phyloP scores from a whole-genome alignment of 257 asterid genomes.

The Ocimum tenuiflorum region DNA sequence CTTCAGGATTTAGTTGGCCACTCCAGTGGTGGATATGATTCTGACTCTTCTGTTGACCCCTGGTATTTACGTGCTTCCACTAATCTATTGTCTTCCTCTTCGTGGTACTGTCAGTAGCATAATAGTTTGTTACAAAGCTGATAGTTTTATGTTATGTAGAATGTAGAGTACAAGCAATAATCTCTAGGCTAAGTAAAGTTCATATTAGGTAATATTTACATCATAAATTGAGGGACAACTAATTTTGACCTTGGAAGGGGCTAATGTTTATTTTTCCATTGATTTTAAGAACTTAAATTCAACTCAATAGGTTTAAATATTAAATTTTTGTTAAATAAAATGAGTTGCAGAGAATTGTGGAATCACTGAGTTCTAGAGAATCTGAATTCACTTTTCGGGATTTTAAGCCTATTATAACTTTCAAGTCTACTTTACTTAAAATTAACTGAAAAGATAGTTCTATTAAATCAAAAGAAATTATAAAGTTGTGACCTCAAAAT shows the following conservation, averaged over 20 bases:
- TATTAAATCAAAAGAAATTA: background rate
- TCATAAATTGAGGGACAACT: background rate
- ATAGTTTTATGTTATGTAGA: background rate
- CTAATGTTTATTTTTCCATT: background rate
- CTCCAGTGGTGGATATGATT: slow-evolving; percentile 34
- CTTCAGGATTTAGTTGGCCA: slow-evolving; percentile 50
- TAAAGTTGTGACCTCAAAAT: background rate
- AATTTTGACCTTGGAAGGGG: background rate
- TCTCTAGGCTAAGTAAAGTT: background rate
- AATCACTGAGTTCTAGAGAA: background rate
- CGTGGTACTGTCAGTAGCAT: background rate
- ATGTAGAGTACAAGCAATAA: background rate
- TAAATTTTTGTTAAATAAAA: background rate
- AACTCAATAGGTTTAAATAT: background rate
- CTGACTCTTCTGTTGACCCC: slow-evolving; percentile 58
- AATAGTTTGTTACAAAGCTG: background rate
- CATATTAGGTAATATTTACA: background rate
- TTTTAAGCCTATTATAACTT: background rate
- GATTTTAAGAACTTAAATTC: background rate
- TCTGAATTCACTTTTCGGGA: background rate
- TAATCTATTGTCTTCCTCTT: background rate
- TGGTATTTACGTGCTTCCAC: slow-evolving; percentile 38
- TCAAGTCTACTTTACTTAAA: background rate
- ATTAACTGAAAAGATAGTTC: background rate
- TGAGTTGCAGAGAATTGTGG: background rate